A percentile compares a stretch with the other conserved stretches of the same genome.
These are phyloP conservation scores for Setaria viridis DNA, from an alignment of 202 grass and related monocot genomes.

Conservation along the genomic window DNA sequence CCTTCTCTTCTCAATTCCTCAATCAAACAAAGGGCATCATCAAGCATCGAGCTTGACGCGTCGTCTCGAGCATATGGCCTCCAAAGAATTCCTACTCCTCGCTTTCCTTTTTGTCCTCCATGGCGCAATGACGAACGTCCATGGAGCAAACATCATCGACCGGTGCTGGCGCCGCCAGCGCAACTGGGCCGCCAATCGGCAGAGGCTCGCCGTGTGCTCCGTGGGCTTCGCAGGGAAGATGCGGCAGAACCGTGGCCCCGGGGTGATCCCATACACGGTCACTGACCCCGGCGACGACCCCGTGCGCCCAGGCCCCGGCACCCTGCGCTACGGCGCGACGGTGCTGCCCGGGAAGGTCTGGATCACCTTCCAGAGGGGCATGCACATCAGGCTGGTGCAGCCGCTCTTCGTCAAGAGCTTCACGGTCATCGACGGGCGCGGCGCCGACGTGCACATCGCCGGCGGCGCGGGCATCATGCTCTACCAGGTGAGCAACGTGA, in stretches of 20 bases:
- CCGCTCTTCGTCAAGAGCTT: constrained; percentile 83
- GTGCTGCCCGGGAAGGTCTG: constrained; percentile 75
- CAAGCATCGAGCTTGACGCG: not conserved
- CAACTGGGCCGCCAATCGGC: constrained; percentile 66
- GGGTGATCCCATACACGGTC: constrained; percentile 55
- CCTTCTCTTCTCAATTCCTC: not conserved
- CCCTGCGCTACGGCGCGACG: constrained; percentile 80
- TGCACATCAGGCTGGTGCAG: constrained; percentile 66
- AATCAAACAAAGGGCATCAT: not conserved
- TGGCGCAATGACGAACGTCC: not conserved
- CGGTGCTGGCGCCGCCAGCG: constrained; percentile 67
- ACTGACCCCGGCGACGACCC: constrained; percentile 81
- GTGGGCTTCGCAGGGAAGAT: constrained; percentile 84
- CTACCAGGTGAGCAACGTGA: constrained; percentile 58
- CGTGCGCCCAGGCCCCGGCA: constrained; percentile 55
- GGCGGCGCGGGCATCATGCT: constrained; percentile 75
- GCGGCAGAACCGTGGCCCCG: constrained; percentile 59
- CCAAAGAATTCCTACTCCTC: not conserved
- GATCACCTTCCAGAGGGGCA: constrained; percentile 71
- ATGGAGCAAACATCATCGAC: constrained; percentile 64
- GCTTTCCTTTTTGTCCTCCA: constrained; percentile 39
- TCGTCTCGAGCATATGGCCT: constrained; percentile 52
- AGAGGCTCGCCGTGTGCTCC: constrained; percentile 70
- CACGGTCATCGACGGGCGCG: constrained; percentile 85
- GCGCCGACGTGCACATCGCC: constrained; percentile 74